Evolutionary conservation across 1,284 basidiomycete species (phyloP).

Genomic region (Melampsora americana): DNA sequence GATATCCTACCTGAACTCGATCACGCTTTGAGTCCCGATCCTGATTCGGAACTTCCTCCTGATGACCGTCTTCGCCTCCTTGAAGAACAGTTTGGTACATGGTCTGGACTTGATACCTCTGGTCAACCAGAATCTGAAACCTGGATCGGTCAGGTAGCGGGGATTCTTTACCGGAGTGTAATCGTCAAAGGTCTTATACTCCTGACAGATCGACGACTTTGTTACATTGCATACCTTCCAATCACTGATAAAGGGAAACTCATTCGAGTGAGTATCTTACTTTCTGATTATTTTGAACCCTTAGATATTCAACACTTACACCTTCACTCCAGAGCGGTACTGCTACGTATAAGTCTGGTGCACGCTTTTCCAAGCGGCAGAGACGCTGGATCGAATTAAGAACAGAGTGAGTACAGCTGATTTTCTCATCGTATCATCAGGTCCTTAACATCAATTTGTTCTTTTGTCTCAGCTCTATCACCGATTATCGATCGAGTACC

Average conservation of each 20-base stretch:
- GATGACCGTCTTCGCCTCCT: constrained; percentile 48
- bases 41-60: neutral
- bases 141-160: constrained; percentile 47
- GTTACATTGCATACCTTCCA: constrained; percentile 50
- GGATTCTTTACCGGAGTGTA: constrained; percentile 49
- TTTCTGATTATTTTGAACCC: neutral
- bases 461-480: constrained; percentile 44
- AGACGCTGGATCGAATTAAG: constrained; percentile 42
- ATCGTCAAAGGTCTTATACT: constrained; percentile 50
- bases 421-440: neutral
- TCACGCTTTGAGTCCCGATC: too few species aligned
- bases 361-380: constrained; percentile 24
- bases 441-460: neutral
- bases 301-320: neutral
- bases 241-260: constrained; percentile 26
- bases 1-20: too few species aligned
- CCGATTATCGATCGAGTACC: constrained; percentile 49
- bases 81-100: constrained; percentile 50
- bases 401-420: constrained; percentile 26
- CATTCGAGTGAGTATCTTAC: constrained; percentile 27
- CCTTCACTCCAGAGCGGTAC: constrained; percentile 29
- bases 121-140: constrained; percentile 47
- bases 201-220: constrained; percentile 50
- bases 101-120: constrained; percentile 39
- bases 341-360: constrained; percentile 24